Conservation (phyloP, 2,329 filamentous ascomycete species). For the Dactylellina cionopaga region DNA sequence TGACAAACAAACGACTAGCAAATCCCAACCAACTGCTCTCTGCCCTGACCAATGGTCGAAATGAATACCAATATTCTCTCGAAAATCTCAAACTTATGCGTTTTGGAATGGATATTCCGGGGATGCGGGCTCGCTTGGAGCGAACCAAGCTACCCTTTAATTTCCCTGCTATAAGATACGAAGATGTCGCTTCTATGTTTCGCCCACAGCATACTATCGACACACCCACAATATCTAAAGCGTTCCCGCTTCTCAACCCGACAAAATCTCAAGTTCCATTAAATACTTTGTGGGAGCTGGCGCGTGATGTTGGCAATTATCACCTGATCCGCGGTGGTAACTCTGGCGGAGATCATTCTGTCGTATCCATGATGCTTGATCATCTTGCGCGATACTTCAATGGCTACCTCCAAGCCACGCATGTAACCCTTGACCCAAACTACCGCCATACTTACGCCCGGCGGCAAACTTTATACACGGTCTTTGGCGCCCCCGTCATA, state of each 20-base stretch:
- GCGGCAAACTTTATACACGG: conserved; percentile 27
- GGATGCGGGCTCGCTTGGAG: conserved; percentile 9
- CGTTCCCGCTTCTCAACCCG: conserved; percentile 6
- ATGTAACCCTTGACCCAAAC: not conserved
- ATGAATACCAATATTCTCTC: conserved; percentile 37
- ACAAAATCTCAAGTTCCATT: not conserved
- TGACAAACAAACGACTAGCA: conserved; percentile 9
- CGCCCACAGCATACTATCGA: not conserved
- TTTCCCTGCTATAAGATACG: conserved; percentile 30
- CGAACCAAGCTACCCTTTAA: conserved; percentile 23
- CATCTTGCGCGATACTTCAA: not conserved
- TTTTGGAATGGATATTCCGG: not conserved
- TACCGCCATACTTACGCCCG: conserved; percentile 19
- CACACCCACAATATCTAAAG: not conserved
- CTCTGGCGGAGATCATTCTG: conserved; percentile 1
- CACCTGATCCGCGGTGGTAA: not conserved
- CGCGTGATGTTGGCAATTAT: not conserved
- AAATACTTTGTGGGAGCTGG: not conserved
- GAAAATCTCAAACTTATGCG: conserved; percentile 27
- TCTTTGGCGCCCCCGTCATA: conserved; percentile 13
- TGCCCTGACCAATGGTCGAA: conserved; percentile 8
- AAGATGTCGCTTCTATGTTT: conserved; percentile 18
- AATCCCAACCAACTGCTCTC: conserved; percentile 5
- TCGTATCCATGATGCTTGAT: not conserved
- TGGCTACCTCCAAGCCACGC: conserved; percentile 10